Evolutionary conservation across 23 red algal genomes (phyloP).

Genomic region (Gracilaria domingensis): DNA sequence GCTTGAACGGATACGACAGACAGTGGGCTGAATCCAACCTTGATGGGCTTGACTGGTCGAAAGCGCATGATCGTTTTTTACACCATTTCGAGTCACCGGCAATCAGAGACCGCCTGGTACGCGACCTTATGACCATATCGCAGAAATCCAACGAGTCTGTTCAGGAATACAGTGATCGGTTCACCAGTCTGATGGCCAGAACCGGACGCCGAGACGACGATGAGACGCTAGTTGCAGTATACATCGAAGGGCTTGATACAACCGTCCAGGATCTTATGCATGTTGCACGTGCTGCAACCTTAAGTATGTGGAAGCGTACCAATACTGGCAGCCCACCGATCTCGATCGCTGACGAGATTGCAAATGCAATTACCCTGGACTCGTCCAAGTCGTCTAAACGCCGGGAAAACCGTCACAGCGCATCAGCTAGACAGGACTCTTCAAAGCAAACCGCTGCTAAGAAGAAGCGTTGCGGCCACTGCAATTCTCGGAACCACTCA

Average conservation of each 20-base stretch:
- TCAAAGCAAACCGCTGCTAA: not conserved
- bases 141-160: not conserved
- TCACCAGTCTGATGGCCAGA: slow-evolving; percentile 26
- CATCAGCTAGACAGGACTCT: not conserved
- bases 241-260: slow-evolving; percentile 12
- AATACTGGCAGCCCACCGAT: not conserved
- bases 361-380: slow-evolving; percentile 17
- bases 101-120: slow-evolving; percentile 21
- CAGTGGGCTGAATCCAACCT: slow-evolving; percentile 33
- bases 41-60: not conserved
- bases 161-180: slow-evolving; percentile 33
- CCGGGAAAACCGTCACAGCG: not conserved
- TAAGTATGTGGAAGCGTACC: slow-evolving; percentile 35
- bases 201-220: slow-evolving; percentile 11
- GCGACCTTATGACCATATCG: slow-evolving; percentile 32
- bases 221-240: slow-evolving; percentile 30
- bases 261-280: slow-evolving; percentile 28
- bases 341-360: not conserved
- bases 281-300: slow-evolving; percentile 5
- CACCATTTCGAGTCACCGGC: slow-evolving; percentile 42
- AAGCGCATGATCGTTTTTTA: not conserved
- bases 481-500: not conserved
- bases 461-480: not conserved
- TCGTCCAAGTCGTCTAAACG: not conserved
- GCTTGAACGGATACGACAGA: not conserved